Evolutionary conservation across 352 stramenopile species (phyloP), one percentile per base, ranked within the genome.

Genomic region (Phytophthora meadii): DNA sequence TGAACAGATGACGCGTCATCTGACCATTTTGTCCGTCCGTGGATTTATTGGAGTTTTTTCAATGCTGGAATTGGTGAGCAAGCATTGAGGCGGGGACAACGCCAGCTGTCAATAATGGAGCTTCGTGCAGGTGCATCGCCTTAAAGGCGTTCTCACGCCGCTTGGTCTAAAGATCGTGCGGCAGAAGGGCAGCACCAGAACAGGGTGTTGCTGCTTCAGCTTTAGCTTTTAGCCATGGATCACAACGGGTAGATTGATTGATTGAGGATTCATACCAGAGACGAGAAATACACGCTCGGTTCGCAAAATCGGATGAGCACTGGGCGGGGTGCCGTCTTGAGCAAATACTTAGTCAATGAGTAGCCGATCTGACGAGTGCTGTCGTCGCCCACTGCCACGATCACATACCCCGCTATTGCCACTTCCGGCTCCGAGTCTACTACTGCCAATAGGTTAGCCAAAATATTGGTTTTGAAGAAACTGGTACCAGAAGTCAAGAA

Each of bases 261-360:
- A 62, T 56, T 36, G 32, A 65, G 25, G 17, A 42, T 55, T 75
- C 48, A 76, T 45, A 63, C 72, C 44, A 87, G 53, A 34, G 82
- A 89, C 52, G 72, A 82, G 76, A 89, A 94, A 71, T 89, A 94
- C 54, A 87, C 68, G 58, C 82, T 90, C 34, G 86, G 82, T 49
- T 92, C 86, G 64, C 83, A 89, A 68, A 92, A 89, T 63, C 83
- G 81, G 45, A 94, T 81, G 41, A 77, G 74, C 28, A 94, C 73
- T 22, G 86, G 86, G 15, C 86, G 70, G 15, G 71, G 47, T 1
- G 83, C 76, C 7, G 86, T 92, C 77, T 87, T 83, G 44, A 94
- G 77, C 56, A 94, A 54, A 57, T 90, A 92, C 3, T 81, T 80
- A 19, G 81, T 82, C 24, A 94, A 51, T 1, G 66, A 61, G 65